Base-by-base conservation (phyloP, 2,329 filamentous ascomycete genomes). In the Diaporthe destruens region DNA sequence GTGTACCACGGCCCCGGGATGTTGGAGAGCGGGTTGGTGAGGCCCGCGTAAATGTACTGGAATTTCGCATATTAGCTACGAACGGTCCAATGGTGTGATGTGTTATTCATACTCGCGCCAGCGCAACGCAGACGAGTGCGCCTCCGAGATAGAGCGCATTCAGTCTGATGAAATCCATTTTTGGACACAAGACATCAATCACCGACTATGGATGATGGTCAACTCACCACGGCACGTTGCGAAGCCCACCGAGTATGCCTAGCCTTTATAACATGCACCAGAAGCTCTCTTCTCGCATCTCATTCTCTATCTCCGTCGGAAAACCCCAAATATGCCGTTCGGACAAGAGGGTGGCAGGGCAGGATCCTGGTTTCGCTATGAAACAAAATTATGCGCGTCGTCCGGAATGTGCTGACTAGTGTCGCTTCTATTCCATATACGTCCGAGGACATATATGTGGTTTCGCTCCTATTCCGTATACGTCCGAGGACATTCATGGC, bases 1-100 rank as follows among this genome's bases (percentile, higher is more conserved):
- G 76, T 76, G 71, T 79, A 77, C 77, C 77, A 78, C 53, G 77
- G 76, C 7, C 77, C 77, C 6, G 76, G 77, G 6, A 78, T 53
- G n/a, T 53, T 25, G 14, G 75, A 73, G 20, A 78, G 16, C 12
- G 77, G 76, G 23, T 69, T 76, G 57, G 70, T 75, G 9, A 77
- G 56, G 32, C 68, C 61, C 23, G 42, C 42, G 25, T 74, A 72
- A 34, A 65, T 44, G 39, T 61, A 72, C 71, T 71, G 23, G 3
- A 8, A 25, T 54, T 77, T 29, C 2, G 23, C 16, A 6, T 39
- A 32, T 69, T 25, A 53, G 61, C 25, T 12, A 25, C 47, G 44
- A 18, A 51, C 14, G 1, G 29, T 23, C 34, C 0, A 23, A 23
- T 3, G 12, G 44, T 1, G n/a, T 3, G 25, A 1, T 51, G 44